phyloP scores from a whole-genome alignment of 805 yeast species.

The Lipomyces chichibuensis region DNA sequence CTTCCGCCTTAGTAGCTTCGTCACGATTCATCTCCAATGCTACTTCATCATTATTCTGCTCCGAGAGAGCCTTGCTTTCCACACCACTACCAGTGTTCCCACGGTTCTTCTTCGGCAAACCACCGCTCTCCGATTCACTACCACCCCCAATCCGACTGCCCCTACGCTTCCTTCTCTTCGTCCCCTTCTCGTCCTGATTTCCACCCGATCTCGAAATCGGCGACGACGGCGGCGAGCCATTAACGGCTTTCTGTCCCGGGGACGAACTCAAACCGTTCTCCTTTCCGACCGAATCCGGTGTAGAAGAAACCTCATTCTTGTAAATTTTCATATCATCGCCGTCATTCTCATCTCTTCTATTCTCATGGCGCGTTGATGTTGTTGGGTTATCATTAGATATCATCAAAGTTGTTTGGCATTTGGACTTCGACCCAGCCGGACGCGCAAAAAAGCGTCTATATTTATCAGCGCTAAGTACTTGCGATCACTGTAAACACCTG shows the following conservation, averaged over 20 bases:
- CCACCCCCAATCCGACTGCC: neutral
- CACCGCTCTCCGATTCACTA: neutral
- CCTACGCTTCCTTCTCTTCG: slow-evolving; percentile 6
- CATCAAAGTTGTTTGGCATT: slow-evolving; percentile 27
- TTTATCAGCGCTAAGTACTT: too few relatives aligned
- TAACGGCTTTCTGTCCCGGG: neutral
- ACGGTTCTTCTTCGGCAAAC: neutral
- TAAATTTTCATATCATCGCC: neutral
- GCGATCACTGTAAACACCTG: neutral
- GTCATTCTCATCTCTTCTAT: neutral
- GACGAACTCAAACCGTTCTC: neutral
- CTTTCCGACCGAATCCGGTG: slow-evolving; percentile 2
- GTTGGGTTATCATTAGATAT: neutral
- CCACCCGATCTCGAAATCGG: neutral
- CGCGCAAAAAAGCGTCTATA: slow-evolving; percentile 23
- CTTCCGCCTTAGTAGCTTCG: neutral
- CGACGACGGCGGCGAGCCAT: slow-evolving; percentile 2
- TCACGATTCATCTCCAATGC: neutral
- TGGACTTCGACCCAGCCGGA: slow-evolving; percentile 24
- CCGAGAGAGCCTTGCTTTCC: neutral
- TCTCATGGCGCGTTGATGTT: neutral
- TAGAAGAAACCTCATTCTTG: neutral
- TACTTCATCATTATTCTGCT: neutral
- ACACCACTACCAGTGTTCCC: slow-evolving; percentile 1
- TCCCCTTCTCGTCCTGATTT: slow-evolving; percentile 2